Evolutionary conservation across 1,139 yeast species (phyloP), one percentile per base, ranked within the genome.

Genomic region (Wickerhamomyces sp.): DNA sequence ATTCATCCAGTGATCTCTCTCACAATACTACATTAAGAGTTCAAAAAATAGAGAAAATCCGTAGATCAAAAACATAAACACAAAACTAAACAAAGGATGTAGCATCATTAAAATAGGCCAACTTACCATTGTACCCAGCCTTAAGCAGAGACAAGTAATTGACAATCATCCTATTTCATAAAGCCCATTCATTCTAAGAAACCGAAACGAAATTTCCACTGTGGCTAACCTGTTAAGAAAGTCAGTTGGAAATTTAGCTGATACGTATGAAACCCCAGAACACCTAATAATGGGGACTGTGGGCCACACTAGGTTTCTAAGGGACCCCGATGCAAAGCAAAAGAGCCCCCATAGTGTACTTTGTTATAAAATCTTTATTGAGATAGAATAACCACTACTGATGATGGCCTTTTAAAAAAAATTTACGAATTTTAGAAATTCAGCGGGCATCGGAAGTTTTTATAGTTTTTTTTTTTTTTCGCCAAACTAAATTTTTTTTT

Each of bases 351-450:
- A 37, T 38, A 51, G 54, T 51, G 54, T 51, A 44, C n/a, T 50
- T 45, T 47, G 73, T 70, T 71, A 72, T 72, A 74, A 64, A 62
- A 65, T 69, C 74, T 64, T 59, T 32, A 53, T 59, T 61, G 75
- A 70, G 72, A 71, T 73, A 75, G 81, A 71, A 75, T 74, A 75
- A 74, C 82, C 81, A 72, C 82, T 75, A 75, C 81, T 73, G 79
- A 75, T 74, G 78, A 62, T 68, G 41, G 43, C 50, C 51, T 41
- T 34, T 33, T 37, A 16, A 36, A 36, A 35, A 7, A n/a, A 22
- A 13, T 3, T 4, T 16, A 6, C 11, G n/a, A 18, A 23, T 8
- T 13, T 18, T 23, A 18, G n/a, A 36, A 34, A 33, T 29, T 26
- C 23, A 33, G 23, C 32, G 45, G 39, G n/a, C n/a, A n/a, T n/a